Percentiles rank a stretch among this genome's conserved stretches.
Evolutionary conservation across 208 protist genomes (phyloP).

Genomic region (Endotrypanum monterogeii): DNA sequence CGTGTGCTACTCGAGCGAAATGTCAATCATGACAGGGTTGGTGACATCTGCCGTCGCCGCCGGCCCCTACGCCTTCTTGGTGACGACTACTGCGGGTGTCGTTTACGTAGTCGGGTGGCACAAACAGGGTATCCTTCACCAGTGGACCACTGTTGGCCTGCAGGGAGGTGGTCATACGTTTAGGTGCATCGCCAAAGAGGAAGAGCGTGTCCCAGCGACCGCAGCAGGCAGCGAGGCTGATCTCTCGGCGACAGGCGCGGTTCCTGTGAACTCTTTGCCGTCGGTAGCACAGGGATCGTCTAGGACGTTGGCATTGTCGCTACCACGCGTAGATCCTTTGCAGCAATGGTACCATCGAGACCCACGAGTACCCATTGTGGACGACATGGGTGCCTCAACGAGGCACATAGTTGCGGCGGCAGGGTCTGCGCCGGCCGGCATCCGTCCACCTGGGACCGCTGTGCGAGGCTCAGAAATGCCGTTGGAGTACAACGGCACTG

Average conservation of each 20-base stretch:
- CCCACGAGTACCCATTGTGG: neutral
- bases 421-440: neutral
- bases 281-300: neutral
- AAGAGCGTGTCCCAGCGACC: neutral
- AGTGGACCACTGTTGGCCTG: slow-evolving; percentile 42
- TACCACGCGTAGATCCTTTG: slow-evolving; percentile 20
- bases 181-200: neutral
- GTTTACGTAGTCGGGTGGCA: slow-evolving; percentile 71
- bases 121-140: slow-evolving; percentile 46
- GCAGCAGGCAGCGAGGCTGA: neutral
- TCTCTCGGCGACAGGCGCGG: neutral
- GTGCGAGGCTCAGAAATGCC: slow-evolving; percentile 7
- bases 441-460: slow-evolving; percentile 17
- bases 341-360: slow-evolving; percentile 18
- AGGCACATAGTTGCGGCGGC: neutral
- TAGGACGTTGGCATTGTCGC: neutral
- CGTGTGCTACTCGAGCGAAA: slow-evolving; percentile 43
- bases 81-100: slow-evolving; percentile 62
- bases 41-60: slow-evolving; percentile 34
- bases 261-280: neutral
- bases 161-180: slow-evolving; percentile 30
- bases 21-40: slow-evolving; percentile 46
- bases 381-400: neutral
- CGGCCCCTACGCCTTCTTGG: slow-evolving; percentile 58
- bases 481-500: neutral